phyloP scores from a whole-genome alignment of 2,329 filamentous ascomycete genomes.

The Leptographium galeiforme region DNA sequence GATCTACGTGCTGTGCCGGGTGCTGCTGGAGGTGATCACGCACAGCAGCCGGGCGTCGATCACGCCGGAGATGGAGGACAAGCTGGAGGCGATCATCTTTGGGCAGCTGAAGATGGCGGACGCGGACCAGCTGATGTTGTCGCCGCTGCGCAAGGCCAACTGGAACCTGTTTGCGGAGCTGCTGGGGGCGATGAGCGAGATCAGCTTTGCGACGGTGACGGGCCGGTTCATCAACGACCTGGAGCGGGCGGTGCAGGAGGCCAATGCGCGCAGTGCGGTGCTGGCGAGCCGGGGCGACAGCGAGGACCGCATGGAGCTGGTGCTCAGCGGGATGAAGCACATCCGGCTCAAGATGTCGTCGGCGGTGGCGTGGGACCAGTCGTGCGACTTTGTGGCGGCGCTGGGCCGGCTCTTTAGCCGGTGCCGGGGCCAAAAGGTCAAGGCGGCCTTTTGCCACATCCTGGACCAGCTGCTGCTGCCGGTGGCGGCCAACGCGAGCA shows the following conservation, averaged over 20 bases:
- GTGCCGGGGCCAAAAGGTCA: constrained; percentile 78
- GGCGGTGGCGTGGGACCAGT: constrained; percentile 66
- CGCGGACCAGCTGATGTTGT: constrained; percentile 63
- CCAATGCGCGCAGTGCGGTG: constrained; percentile 54
- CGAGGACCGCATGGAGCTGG: constrained; percentile 73
- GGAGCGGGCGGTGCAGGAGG: constrained; percentile 62
- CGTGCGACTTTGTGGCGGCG: constrained; percentile 76
- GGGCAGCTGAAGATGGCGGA: constrained; percentile 86
- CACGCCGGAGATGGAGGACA: constrained; percentile 83
- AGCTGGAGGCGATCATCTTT: constrained; percentile 91
- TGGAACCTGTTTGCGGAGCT: constrained; percentile 91
- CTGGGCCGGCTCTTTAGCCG: constrained; percentile 72
- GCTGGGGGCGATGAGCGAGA: constrained; percentile 88
- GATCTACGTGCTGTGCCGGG: constrained; percentile 88
- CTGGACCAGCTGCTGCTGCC: constrained; percentile 77
- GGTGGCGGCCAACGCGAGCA: constrained; percentile 66
- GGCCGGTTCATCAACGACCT: constrained; percentile 72
- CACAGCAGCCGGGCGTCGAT: constrained; percentile 76
- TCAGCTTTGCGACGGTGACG: constrained; percentile 77
- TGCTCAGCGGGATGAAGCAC: constrained; percentile 85
- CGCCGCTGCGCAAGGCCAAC: constrained; percentile 77
- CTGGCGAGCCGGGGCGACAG: constrained; percentile 45
- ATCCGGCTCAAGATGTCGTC: constrained; percentile 63
- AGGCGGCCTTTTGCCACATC: constrained; percentile 88
- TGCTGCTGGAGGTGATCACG: constrained; percentile 84